phyloP scores from a whole-genome alignment of 1,139 yeast genomes.

The Magnusiomyces suaveolens region DNA sequence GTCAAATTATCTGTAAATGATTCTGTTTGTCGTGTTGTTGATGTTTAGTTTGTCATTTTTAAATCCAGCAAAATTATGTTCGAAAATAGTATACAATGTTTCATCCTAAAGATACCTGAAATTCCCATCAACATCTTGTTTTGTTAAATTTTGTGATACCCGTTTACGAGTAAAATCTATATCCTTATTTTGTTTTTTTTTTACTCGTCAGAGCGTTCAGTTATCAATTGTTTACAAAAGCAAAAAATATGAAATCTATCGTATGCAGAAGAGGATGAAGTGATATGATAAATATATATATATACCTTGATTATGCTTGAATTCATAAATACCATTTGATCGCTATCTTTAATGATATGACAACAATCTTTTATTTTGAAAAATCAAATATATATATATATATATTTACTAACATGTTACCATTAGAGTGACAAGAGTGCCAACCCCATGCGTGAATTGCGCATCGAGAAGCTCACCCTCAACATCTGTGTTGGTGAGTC shows the following conservation, averaged over 20 bases:
- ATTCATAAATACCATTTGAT: not conserved
- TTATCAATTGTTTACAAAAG: too few relatives aligned
- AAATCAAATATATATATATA: too few relatives aligned
- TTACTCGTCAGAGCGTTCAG: too few relatives aligned
- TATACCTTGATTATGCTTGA: too few relatives aligned
- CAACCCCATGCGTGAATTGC: conserved; percentile 95
- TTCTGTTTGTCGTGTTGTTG: not conserved
- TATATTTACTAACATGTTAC: conserved; percentile 9
- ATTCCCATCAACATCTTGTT: too few relatives aligned
- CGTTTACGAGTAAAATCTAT: not conserved
- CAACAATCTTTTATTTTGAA: not conserved
- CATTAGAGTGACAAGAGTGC: conserved; percentile 34
- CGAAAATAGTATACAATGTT: too few relatives aligned
- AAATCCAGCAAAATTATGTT: not conserved
- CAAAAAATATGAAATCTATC: too few relatives aligned
- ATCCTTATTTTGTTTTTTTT: not conserved
- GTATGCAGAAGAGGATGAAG: too few relatives aligned
- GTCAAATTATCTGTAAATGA: not conserved
- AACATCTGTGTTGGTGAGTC: conserved; percentile 99
- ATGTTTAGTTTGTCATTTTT: not conserved
- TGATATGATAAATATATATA: too few relatives aligned
- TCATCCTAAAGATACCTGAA: too few relatives aligned
- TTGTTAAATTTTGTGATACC: not conserved
- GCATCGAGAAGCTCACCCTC: conserved; percentile 98
- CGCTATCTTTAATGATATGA: not conserved